Conservation (phyloP, 345 rosid genomes). For the Syzygium oleosum region DNA sequence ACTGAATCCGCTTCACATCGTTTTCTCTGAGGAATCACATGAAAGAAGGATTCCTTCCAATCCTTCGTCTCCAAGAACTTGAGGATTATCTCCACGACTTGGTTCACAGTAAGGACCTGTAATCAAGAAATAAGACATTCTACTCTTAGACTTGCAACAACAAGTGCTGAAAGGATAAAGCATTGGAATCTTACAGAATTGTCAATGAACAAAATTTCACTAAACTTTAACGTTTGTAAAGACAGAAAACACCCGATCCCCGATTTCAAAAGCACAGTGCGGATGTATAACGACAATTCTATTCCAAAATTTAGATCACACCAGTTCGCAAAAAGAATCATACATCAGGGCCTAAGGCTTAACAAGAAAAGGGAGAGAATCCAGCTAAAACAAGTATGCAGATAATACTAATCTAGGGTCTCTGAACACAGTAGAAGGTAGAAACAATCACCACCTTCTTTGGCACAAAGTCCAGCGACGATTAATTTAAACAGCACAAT, state of each 20-base stretch:
- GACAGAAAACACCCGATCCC: not conserved
- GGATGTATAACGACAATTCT: not conserved
- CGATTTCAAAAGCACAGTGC: not conserved
- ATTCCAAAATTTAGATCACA: not conserved
- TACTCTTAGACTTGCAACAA: not conserved
- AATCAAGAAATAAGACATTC: not conserved
- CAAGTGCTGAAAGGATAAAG: not conserved
- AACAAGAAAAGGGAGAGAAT: not conserved
- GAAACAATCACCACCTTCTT: not conserved
- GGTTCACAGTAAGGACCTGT: constrained; percentile 95
- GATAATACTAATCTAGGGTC: not conserved
- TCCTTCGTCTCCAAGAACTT: constrained; percentile 74
- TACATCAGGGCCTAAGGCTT: not conserved
- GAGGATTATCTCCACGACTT: constrained; percentile 85
- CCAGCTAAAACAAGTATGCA: not conserved
- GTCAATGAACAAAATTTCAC: not conserved
- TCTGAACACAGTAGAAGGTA: not conserved
- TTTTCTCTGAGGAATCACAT: constrained; percentile 91
- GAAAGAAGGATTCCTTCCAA: constrained; percentile 83
- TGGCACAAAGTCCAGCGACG: not conserved
- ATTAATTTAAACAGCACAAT: not conserved
- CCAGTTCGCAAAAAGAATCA: not conserved
- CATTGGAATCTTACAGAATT: not conserved
- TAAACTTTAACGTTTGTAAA: not conserved
- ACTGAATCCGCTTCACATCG: constrained; percentile 33